These are phyloP conservation scores for Xylaria digitata DNA, from an alignment of 2,329 filamentous ascomycete species.

Conservation along the genomic window DNA sequence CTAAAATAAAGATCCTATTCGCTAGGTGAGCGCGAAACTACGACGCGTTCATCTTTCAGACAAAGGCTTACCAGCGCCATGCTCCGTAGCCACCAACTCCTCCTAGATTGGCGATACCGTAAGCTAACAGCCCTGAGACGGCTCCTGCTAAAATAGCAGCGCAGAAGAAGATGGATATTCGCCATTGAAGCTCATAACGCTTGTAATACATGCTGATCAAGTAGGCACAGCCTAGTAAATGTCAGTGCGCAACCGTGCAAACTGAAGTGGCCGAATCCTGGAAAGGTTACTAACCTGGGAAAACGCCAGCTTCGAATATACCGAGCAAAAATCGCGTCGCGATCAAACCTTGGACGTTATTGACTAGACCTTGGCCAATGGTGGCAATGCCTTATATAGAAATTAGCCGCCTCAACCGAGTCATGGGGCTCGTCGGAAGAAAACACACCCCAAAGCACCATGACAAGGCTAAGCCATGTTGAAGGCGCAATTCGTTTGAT, in stretches of 20 bases:
- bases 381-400: slow-evolving; percentile 36
- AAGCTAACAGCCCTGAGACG: slow-evolving; percentile 63
- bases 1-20: slow-evolving; percentile 61
- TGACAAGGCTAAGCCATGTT: slow-evolving; percentile 41
- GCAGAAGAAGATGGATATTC: slow-evolving; percentile 41
- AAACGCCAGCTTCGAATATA: slow-evolving; percentile 40
- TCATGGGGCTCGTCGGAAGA: background rate
- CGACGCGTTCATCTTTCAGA: background rate
- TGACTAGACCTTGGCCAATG: slow-evolving; percentile 40
- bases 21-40: background rate
- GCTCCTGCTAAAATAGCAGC: slow-evolving; percentile 57
- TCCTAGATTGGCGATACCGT: slow-evolving; percentile 62
- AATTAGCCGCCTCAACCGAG: background rate
- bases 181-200: slow-evolving; percentile 39
- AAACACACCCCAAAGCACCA: slow-evolving; percentile 38
- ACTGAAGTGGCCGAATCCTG: background rate
- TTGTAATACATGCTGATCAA: slow-evolving; percentile 46
- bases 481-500: slow-evolving; percentile 40
- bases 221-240: slow-evolving; percentile 38
- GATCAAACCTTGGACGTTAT: slow-evolving; percentile 34
- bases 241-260: background rate
- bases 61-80: slow-evolving; percentile 52
- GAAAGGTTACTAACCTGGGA: slow-evolving; percentile 36
- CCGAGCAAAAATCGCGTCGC: slow-evolving; percentile 42
- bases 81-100: slow-evolving; percentile 58